These are phyloP conservation scores for Biscutella laevigata DNA, from an alignment of 441 rosid species.

Conservation along the genomic window DNA sequence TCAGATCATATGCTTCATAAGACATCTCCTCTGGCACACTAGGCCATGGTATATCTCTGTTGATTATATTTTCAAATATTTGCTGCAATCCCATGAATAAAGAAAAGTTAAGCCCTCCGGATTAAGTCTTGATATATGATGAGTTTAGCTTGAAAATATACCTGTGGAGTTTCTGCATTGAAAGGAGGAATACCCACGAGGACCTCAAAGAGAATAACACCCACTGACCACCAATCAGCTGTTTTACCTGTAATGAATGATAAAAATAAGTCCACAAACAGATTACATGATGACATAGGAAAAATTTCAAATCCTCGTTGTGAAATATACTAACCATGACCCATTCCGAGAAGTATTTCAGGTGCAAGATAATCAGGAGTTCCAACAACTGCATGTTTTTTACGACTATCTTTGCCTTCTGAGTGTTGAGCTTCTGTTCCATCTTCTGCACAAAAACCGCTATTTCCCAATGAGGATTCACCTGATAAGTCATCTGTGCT, in stretches of 20 bases:
- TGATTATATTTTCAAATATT: slow-evolving; percentile 91
- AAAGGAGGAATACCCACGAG: slow-evolving; percentile 93
- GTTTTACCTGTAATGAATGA: slow-evolving; percentile 54
- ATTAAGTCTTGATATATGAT: not conserved
- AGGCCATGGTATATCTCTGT: slow-evolving; percentile 96
- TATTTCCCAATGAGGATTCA: slow-evolving; percentile 43
- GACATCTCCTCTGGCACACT: slow-evolving; percentile 73
- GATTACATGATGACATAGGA: not conserved
- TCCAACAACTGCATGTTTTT: slow-evolving; percentile 73
- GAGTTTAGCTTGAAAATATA: slow-evolving; percentile 18
- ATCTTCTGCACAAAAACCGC: slow-evolving; percentile 46
- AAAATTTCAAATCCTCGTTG: not conserved
- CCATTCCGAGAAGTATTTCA: slow-evolving; percentile 98
- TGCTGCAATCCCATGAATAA: slow-evolving; percentile 42
- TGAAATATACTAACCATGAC: slow-evolving; percentile 57
- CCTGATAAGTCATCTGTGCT: slow-evolving; percentile 96
- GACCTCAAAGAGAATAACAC: slow-evolving; percentile 83
- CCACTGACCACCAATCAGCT: slow-evolving; percentile 99
- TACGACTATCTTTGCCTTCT: slow-evolving; percentile 49
- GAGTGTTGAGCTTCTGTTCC: slow-evolving; percentile 40
- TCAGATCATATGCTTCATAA: slow-evolving; percentile 68
- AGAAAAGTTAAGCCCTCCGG: not conserved
- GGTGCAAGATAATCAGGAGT: slow-evolving; percentile 99
- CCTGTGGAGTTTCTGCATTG: slow-evolving; percentile 91
- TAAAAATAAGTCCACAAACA: slow-evolving; percentile 1